Base-by-base conservation (phyloP, 2,329 filamentous ascomycete species). In the Cladophialophora chaetospira region DNA sequence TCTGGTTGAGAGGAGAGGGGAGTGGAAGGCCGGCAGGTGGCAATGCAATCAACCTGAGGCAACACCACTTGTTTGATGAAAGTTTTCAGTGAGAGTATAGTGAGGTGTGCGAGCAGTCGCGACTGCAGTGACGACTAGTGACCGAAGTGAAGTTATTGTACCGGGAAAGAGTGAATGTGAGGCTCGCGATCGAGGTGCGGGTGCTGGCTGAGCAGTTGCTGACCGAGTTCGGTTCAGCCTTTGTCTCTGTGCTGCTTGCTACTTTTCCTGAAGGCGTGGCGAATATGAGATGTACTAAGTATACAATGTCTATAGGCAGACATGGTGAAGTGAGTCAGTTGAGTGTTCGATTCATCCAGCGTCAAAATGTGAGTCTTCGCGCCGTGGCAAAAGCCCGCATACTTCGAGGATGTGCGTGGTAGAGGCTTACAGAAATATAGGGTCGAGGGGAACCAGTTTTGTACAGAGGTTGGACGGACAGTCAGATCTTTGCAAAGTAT, bases 241-340 rank as follows among this genome's bases (percentile, higher is more conserved):
- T 43, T 50, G 49, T 23, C 15, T 42, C 21, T 46, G 55, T 45
- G 38, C 42, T 17, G 47, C 38, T 19, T 23, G 23, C 23, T 15
- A 44, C 29, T 46, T 29, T 35, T 40, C 26, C 25, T 23, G 17
- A 25, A 33, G 31, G 23, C 46, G 48, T 38, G 51, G 45, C 52
- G 31, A 58, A 33, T 21, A 46, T 42, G 52, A 44, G 11, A 35
- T 31, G 35, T 17, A 45, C 36, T 49, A 58, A 40, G 51, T 17
- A 48, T 43, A 58, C 29, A 49, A 40, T 44, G 49, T 55, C 60
- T 62, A 40, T 51, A 62, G 53, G 53, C 36, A 60, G 53, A 46
- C 60, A 62, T 62, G 23, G 43, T 40, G 21, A 43, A n/a, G 53
- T 56, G 57, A 58, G 57, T 62, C 57, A 62, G 60, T 57, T 51